Evolutionary conservation across 2,329 filamentous ascomycete genomes (phyloP).

Genomic region (Gliomastix tumulicola): DNA sequence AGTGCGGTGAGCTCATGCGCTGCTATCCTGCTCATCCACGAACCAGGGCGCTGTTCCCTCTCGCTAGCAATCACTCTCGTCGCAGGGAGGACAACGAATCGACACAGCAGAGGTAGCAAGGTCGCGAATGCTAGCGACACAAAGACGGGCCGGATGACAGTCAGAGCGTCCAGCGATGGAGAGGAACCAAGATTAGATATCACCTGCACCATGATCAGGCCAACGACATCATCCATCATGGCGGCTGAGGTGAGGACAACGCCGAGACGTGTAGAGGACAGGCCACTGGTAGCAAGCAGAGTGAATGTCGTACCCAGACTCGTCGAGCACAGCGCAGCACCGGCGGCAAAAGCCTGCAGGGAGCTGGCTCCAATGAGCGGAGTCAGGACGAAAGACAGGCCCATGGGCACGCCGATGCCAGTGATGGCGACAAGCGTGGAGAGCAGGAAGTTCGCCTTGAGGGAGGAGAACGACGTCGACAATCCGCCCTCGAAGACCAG

Average conservation of each 20-base stretch:
- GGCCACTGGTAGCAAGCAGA: conserved; percentile 34
- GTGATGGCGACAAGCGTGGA: conserved; percentile 58
- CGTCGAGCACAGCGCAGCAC: conserved; percentile 67
- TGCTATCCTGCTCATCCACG: too few relatives aligned
- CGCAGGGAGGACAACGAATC: conserved; percentile 32
- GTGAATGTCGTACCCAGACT: conserved; percentile 66
- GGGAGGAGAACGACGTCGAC: conserved; percentile 17
- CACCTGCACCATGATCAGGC: conserved; percentile 70
- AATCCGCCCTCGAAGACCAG: conserved; percentile 67
- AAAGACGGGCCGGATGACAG: conserved; percentile 35
- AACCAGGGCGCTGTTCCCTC: too few relatives aligned
- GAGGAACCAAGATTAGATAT: conserved; percentile 54
- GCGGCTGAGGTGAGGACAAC: conserved; percentile 64
- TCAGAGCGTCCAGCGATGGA: conserved; percentile 16
- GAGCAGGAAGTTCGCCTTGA: conserved; percentile 54
- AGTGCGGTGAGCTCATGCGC: conserved; percentile 27
- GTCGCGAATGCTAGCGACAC: conserved; percentile 45
- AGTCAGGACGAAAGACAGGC: conserved; percentile 54
- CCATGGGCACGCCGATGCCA: conserved; percentile 58
- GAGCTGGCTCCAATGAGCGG: conserved; percentile 39
- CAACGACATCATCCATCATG: conserved; percentile 77
- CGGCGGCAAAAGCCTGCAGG: conserved; percentile 63
- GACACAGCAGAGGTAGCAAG: conserved; percentile 36
- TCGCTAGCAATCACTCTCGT: conserved; percentile 17
- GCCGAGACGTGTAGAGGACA: conserved; percentile 40